A percentile compares a stretch with the other conserved stretches of the same genome.
Evolutionary conservation across 306 rosid species (phyloP).

Genomic region (Castanopsis chinensis): DNA sequence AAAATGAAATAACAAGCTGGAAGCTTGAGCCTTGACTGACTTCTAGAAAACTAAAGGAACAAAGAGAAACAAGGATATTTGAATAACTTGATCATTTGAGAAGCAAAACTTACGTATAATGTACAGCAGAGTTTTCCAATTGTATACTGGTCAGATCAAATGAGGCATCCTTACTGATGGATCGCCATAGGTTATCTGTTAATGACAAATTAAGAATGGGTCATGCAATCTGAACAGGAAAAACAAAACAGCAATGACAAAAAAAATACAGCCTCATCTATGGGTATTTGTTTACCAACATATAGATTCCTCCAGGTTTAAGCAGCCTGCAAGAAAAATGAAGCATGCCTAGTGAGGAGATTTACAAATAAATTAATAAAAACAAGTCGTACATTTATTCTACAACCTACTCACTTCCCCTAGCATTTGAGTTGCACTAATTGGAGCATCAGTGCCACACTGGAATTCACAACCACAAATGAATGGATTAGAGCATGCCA

Average conservation of each 20-base stretch:
- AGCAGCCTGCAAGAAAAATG: constrained; percentile 64
- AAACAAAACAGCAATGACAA: constrained; percentile 7
- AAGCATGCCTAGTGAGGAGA: constrained; percentile 13
- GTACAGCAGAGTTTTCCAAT: constrained; percentile 65
- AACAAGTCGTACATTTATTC: background rate
- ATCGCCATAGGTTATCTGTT: constrained; percentile 92
- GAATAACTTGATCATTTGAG: background rate
- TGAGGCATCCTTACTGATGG: constrained; percentile 90
- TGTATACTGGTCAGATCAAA: constrained; percentile 54
- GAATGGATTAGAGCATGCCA: constrained; percentile 29
- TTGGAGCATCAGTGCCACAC: constrained; percentile 85
- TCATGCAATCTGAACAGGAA: constrained; percentile 4
- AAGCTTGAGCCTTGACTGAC: background rate
- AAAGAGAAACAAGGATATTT: background rate
- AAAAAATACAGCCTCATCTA: constrained; percentile 14
- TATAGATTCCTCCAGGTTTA: constrained; percentile 86
- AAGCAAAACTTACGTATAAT: constrained; percentile 68
- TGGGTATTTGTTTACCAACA: constrained; percentile 64
- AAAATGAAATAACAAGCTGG: background rate
- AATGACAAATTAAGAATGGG: constrained; percentile 17
- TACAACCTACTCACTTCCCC: constrained; percentile 99
- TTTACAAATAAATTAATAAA: constrained; percentile 10
- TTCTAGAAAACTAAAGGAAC: background rate
- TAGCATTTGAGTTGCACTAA: constrained; percentile 89
- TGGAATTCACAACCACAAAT: constrained; percentile 29